These are phyloP conservation scores for Herpetomonas muscarum DNA, from an alignment of 208 protist genomes.

Conservation along the genomic window DNA sequence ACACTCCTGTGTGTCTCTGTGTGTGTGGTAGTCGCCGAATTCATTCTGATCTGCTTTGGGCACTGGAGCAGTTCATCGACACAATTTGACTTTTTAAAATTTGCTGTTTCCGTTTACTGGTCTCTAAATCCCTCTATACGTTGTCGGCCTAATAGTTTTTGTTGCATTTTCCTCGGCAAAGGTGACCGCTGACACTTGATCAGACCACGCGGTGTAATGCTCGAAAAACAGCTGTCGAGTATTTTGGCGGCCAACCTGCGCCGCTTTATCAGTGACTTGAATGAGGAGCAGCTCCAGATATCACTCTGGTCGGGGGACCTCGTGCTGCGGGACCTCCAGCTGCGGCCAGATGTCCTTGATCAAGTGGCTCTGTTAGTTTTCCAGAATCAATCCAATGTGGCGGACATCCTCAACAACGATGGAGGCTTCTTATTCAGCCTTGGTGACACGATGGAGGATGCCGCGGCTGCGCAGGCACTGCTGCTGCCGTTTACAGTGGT, in stretches of 20 bases:
- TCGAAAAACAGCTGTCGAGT: constrained; percentile 68
- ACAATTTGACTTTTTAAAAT: too few relatives aligned
- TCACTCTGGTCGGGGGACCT: constrained; percentile 83
- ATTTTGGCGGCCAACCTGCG: constrained; percentile 59
- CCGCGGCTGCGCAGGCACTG: constrained; percentile 41
- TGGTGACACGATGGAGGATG: background rate
- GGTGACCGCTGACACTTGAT: too few relatives aligned
- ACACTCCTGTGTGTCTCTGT: too few relatives aligned
- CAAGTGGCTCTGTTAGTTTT: constrained; percentile 35
- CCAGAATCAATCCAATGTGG: background rate
- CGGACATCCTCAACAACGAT: background rate
- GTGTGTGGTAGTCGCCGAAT: too few relatives aligned
- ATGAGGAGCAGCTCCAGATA: constrained; percentile 66
- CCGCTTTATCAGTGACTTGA: constrained; percentile 68
- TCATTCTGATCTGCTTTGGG: too few relatives aligned
- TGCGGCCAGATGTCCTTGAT: constrained; percentile 59
- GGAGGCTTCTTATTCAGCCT: background rate
- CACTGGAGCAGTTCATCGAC: too few relatives aligned
- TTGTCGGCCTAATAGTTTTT: constrained; percentile 8
- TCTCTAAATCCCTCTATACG: too few relatives aligned
- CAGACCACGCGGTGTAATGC: constrained; percentile 41
- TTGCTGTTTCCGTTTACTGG: too few relatives aligned
- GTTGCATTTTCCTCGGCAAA: background rate
- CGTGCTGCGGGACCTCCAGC: constrained; percentile 59
- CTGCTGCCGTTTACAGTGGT: constrained; percentile 72